Percentiles rank a stretch among this genome's conserved stretches.
phyloP scores from a whole-genome alignment of 2,329 filamentous ascomycete species.

The Tolypocladium sp. region DNA sequence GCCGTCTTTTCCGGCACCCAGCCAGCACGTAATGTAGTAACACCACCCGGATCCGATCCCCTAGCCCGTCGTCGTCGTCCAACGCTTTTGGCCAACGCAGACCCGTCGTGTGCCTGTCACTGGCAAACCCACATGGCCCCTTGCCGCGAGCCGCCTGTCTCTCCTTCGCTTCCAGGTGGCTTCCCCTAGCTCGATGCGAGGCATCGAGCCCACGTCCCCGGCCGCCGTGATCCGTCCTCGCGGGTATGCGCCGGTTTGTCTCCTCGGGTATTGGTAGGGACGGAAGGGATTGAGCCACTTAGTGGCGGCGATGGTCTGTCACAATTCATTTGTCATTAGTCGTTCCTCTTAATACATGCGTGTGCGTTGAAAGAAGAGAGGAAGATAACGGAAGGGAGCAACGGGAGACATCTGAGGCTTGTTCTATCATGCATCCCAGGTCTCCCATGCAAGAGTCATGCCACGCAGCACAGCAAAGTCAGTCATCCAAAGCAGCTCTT shows the following conservation, averaged over 20 bases:
- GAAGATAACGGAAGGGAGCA: not conserved
- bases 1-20: not conserved
- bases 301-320: conserved; percentile 13
- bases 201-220: not conserved
- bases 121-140: not conserved
- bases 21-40: not conserved
- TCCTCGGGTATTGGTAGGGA: not conserved
- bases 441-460: conserved; percentile 7
- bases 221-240: not conserved
- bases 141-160: not conserved
- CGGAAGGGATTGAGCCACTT: not conserved
- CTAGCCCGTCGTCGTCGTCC: not conserved
- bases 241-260: not conserved
- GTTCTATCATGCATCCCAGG: conserved; percentile 17
- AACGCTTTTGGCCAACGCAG: not conserved
- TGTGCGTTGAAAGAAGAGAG: not conserved
- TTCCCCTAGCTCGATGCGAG: not conserved
- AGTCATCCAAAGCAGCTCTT: not conserved
- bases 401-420: conserved; percentile 10
- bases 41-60: not conserved
- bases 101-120: not conserved
- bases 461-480: conserved; percentile 16
- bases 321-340: conserved; percentile 9
- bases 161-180: not conserved
- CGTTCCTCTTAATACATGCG: not conserved